Evolutionary conservation across 176 grass and related monocot species (phyloP), one percentile per base, ranked within the genome.

Genomic region (Phyllostachys edulis): DNA sequence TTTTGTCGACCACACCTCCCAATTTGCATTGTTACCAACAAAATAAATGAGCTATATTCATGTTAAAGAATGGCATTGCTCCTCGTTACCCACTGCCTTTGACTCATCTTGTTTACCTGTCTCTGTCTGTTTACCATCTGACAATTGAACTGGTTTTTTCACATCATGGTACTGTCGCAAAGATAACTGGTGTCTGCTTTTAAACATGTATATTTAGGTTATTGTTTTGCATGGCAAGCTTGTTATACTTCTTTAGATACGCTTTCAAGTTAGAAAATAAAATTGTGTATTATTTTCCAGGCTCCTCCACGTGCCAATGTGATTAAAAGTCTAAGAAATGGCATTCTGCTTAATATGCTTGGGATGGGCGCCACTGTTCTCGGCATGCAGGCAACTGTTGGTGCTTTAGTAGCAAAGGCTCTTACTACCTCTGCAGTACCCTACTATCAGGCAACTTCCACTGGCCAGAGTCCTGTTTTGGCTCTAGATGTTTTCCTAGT

Each of bases 361-460:
- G 96, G 96, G 18, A 95, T 98, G 96, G 93, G 91, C 4, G 88
- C 96, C 20, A 74, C 96, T 75, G 87, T 98, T 94, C 91, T 98
- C 9, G 96, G 96, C 37, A 94, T 98, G 96, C 96, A 98, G 80
- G 96, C 93, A 89, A 95, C 91, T 62, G 96, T 98, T 74, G 93
- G 96, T 36, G 90, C 85, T 59, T 89, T 98, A 86, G 96, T 98
- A 74, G 96, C 93, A 39, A 98, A 98, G 80, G 93, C 96, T 59
- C 93, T 98, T 79, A 94, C 93, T 14, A 87, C 93, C 34, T 98
- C 96, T 55, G 29, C 91, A 47, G 88, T 92, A 81, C 93, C 96
- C 32, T 92, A 87, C 61, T 93, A 93, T 83, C 91, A 90, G 55
- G 73, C 80, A 73, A 60, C 81, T 59, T 69, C 91, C 12, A 69